phyloP scores from a whole-genome alignment of 305 asterid genomes.

The Fraxinus albicans region DNA sequence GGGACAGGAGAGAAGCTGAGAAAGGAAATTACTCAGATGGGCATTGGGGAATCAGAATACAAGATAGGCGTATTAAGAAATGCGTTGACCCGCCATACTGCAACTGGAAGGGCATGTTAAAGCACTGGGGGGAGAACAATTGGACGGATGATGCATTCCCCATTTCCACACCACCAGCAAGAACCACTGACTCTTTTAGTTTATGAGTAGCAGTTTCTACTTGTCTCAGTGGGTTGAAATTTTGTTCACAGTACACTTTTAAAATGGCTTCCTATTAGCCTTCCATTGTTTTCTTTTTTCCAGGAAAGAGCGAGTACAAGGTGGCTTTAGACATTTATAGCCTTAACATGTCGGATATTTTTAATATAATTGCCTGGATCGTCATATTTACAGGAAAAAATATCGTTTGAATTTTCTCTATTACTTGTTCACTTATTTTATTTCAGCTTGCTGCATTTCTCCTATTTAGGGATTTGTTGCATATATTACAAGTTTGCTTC shows the following conservation, averaged over 20 bases:
- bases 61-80: slow-evolving; percentile 40
- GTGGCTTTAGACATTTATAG: not conserved
- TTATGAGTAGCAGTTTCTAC: slow-evolving; percentile 20
- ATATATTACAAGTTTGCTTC: not conserved
- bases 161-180: slow-evolving; percentile 43
- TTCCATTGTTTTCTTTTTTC: not conserved
- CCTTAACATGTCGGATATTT: not conserved
- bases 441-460: not conserved
- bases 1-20: slow-evolving; percentile 64
- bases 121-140: slow-evolving; percentile 69
- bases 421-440: not conserved
- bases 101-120: slow-evolving; percentile 50
- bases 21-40: slow-evolving; percentile 41
- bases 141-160: slow-evolving; percentile 40
- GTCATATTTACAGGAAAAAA: not conserved
- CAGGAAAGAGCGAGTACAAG: not conserved
- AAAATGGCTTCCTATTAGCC: not conserved
- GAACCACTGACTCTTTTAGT: slow-evolving; percentile 11
- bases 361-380: not conserved
- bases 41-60: slow-evolving; percentile 53
- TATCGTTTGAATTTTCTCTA: not conserved
- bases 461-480: not conserved
- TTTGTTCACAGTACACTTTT: not conserved
- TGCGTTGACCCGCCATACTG: slow-evolving; percentile 51
- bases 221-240: not conserved